A percentile compares a stretch with the other conserved stretches of the same genome.
These are phyloP conservation scores for Falciphora oryzae DNA, from an alignment of 2,329 filamentous ascomycete genomes.

Conservation along the genomic window DNA sequence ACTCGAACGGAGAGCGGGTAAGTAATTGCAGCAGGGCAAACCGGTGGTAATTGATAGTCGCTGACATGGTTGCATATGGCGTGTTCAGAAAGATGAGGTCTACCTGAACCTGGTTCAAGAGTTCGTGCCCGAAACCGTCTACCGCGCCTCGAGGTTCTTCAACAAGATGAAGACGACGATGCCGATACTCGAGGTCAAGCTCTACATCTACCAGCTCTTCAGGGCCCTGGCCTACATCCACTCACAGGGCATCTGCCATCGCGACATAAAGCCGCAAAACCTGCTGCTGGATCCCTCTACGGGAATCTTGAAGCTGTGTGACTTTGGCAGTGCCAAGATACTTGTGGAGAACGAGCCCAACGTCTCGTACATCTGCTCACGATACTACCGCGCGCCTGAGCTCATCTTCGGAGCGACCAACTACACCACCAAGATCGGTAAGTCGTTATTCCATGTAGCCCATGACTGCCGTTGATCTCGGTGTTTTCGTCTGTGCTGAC, in stretches of 20 bases:
- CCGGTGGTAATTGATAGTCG: not conserved
- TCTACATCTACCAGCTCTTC: slow-evolving; percentile 99
- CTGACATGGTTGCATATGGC: slow-evolving; percentile 5
- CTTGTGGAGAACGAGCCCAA: slow-evolving; percentile 98
- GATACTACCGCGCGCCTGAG: slow-evolving; percentile 97
- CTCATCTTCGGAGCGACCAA: slow-evolving; percentile 98
- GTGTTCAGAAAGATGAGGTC: slow-evolving; percentile 82
- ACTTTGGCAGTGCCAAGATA: slow-evolving; percentile 98
- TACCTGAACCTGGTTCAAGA: slow-evolving; percentile 98
- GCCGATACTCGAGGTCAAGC: slow-evolving; percentile 97
- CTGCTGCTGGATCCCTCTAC: slow-evolving; percentile 86
- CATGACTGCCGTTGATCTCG: not conserved
- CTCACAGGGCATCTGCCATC: slow-evolving; percentile 97
- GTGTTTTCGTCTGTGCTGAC: not conserved
- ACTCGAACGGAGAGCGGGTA: slow-evolving; percentile 97
- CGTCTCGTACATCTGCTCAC: slow-evolving; percentile 98
- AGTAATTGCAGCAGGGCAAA: slow-evolving; percentile 20
- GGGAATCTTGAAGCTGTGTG: slow-evolving; percentile 92
- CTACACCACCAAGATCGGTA: slow-evolving; percentile 99
- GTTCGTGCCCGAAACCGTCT: slow-evolving; percentile 97
- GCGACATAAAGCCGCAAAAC: slow-evolving; percentile 99
- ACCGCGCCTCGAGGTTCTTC: slow-evolving; percentile 96
- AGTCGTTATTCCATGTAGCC: slow-evolving; percentile 25
- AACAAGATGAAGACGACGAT: slow-evolving; percentile 99
- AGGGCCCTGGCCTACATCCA: slow-evolving; percentile 97